Evolutionary conservation across 1,139 yeast genomes (phyloP).

Genomic region (Diutina pseudorugosa): DNA sequence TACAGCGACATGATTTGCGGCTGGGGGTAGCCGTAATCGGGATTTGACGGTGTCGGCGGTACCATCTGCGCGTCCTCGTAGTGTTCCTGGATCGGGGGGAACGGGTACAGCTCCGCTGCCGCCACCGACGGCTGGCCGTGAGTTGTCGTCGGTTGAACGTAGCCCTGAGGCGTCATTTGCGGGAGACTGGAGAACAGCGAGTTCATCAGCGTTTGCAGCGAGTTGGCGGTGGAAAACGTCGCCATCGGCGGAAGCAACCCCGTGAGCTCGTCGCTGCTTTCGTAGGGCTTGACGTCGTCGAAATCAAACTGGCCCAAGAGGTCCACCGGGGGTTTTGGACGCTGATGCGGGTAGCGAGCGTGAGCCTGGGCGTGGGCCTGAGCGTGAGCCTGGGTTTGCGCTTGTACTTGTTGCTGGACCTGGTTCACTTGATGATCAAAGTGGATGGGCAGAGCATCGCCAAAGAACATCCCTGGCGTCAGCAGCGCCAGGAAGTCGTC

Average conservation of each 20-base stretch:
- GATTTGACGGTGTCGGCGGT: not conserved
- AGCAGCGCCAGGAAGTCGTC: conserved; percentile 3
- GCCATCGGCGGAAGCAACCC: conserved; percentile 2
- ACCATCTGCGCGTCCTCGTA: not conserved
- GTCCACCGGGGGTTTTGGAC: not conserved
- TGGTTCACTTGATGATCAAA: not conserved
- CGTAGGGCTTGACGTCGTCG: not conserved
- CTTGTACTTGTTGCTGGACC: not conserved
- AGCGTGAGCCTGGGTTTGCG: not conserved
- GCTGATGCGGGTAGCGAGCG: not conserved
- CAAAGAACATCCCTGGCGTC: conserved; percentile 3
- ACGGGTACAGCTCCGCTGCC: not conserved
- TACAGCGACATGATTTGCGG: not conserved
- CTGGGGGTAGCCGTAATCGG: not conserved
- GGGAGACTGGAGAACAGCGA: not conserved
- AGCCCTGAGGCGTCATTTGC: not conserved
- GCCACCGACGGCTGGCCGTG: not conserved
- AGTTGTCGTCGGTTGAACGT: not conserved
- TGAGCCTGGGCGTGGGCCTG: not conserved
- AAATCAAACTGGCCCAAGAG: conserved; percentile 2
- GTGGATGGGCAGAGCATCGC: conserved; percentile 2
- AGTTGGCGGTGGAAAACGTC: conserved; percentile 3
- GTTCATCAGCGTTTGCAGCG: conserved; percentile 3
- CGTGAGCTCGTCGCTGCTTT: conserved; percentile 1
- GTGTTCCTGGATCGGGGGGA: conserved; percentile 4